Conservation (phyloP, 1,139 yeast species). For the Geotrichum klebahnii region DNA sequence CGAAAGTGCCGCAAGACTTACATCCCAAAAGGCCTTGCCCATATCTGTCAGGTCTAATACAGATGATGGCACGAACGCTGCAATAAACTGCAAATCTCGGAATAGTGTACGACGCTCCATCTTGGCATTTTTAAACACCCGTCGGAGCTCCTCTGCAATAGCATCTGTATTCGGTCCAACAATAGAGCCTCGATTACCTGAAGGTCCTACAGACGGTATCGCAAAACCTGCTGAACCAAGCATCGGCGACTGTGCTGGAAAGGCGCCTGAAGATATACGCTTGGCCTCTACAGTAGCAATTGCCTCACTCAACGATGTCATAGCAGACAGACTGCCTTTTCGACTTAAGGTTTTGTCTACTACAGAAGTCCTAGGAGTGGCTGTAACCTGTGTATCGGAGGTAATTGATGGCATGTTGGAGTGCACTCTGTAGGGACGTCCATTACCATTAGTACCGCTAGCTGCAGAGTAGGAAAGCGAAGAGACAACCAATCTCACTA, state of each 20-base stretch:
- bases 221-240: conserved; percentile 12
- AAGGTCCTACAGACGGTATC: conserved; percentile 4
- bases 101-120: conserved; percentile 37
- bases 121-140: conserved; percentile 29
- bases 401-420: conserved; percentile 28
- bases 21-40: conserved; percentile 42
- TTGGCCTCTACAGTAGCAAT: conserved; percentile 34
- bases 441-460: background rate
- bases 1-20: conserved; percentile 39
- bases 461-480: conserved; percentile 24
- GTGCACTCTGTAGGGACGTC: conserved; percentile 23
- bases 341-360: conserved; percentile 18
- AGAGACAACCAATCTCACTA: conserved; percentile 35
- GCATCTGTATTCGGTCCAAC: conserved; percentile 35
- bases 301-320: conserved; percentile 31
- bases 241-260: conserved; percentile 16
- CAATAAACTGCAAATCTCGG: conserved; percentile 39
- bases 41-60: conserved; percentile 36
- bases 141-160: conserved; percentile 36
- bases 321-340: conserved; percentile 23
- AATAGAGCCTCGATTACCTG: conserved; percentile 12
- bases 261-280: conserved; percentile 29
- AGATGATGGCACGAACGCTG: conserved; percentile 38
- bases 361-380: conserved; percentile 7
- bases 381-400: conserved; percentile 24